Evolutionary conservation across 2,329 filamentous ascomycete species (phyloP).

Genomic region (Sporothrix inflata): DNA sequence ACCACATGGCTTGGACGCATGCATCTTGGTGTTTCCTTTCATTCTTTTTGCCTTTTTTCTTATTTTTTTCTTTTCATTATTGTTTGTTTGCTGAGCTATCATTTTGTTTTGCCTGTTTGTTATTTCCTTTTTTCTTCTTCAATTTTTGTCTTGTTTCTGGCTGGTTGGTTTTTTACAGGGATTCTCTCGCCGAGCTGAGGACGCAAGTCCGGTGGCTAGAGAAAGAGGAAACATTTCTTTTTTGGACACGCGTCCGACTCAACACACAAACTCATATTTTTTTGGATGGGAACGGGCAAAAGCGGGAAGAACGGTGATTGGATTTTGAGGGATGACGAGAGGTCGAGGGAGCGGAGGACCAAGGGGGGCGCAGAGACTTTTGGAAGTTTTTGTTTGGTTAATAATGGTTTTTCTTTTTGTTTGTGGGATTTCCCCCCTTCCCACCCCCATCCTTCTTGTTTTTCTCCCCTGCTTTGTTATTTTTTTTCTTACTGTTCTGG

Average conservation of each 20-base stretch:
- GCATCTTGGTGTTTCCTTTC: background rate
- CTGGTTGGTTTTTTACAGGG: slow-evolving; percentile 25
- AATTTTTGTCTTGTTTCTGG: slow-evolving; percentile 10
- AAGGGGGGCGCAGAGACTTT: background rate
- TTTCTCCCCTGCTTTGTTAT: background rate
- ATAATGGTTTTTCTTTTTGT: background rate
- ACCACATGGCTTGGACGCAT: background rate
- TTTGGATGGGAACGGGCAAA: slow-evolving; percentile 1
- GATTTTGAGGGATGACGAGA: background rate
- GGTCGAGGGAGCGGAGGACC: background rate
- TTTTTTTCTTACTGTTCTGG: slow-evolving; percentile 29
- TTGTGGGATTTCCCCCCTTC: background rate
- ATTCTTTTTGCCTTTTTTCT: background rate
- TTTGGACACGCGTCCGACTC: slow-evolving; percentile 30
- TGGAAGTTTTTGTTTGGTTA: slow-evolving; percentile 18
- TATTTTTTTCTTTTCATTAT: background rate
- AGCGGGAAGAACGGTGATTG: background rate
- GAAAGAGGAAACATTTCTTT: slow-evolving; percentile 26
- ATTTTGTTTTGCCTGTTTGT: background rate
- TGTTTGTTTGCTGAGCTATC: slow-evolving; percentile 6
- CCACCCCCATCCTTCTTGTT: background rate
- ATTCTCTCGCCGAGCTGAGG: slow-evolving; percentile 28
- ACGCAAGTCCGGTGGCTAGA: slow-evolving; percentile 31
- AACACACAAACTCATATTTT: background rate
- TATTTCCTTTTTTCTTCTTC: background rate